Conservation (phyloP, 176 grass and related monocot species). For the Poa pratensis region DNA sequence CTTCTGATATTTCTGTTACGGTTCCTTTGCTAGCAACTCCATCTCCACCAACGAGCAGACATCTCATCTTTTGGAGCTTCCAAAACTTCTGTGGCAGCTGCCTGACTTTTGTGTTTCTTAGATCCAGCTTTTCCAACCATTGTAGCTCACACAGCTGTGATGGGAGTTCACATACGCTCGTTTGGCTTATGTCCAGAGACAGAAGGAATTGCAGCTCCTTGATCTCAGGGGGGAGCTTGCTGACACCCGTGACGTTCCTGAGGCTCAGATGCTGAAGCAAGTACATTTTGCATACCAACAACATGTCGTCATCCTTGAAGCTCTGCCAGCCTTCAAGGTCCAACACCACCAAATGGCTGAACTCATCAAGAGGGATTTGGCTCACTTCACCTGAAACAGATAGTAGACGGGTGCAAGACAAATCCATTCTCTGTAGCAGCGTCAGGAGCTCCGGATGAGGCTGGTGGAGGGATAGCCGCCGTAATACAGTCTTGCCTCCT, state of each 20-base stretch:
- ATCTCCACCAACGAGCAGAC: neutral
- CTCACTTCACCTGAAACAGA: neutral
- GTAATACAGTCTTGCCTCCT: too few species aligned
- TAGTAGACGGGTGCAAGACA: neutral
- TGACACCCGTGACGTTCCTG: neutral
- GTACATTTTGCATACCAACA: neutral
- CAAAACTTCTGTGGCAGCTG: neutral
- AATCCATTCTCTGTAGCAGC: neutral
- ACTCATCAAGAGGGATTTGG: neutral
- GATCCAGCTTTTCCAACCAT: fast-evolving
- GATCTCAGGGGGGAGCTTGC: neutral
- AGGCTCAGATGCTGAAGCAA: neutral
- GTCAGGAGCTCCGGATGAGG: too few species aligned
- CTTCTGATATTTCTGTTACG: neutral
- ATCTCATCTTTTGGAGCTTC: fast-evolving
- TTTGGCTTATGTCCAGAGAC: too few species aligned
- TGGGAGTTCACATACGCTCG: neutral
- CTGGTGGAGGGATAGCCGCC: too few species aligned
- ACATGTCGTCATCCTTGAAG: too few species aligned
- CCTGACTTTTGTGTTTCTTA: neutral
- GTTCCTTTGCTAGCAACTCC: too few species aligned
- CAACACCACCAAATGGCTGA: neutral
- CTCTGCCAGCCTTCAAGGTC: conserved; percentile 28
- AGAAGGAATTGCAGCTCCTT: neutral
- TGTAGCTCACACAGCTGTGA: neutral